Conservation (phyloP, 2,329 filamentous ascomycete genomes). For the Penicillium paneum region DNA sequence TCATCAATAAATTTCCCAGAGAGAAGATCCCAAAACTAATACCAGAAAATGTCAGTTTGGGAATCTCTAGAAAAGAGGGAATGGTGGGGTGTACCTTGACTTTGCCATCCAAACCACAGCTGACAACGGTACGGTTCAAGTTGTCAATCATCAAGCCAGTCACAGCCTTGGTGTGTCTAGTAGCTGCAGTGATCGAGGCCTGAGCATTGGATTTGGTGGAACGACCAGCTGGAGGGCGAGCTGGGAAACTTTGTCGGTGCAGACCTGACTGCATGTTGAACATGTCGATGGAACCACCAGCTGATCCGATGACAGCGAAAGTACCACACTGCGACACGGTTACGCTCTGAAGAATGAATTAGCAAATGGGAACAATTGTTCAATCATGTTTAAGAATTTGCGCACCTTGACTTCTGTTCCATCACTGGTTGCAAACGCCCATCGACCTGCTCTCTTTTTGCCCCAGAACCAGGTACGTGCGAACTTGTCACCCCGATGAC, state of each 20-base stretch:
- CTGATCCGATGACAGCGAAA: constrained; percentile 86
- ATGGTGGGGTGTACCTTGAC: constrained; percentile 58
- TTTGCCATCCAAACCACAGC: constrained; percentile 84
- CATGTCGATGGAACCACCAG: constrained; percentile 81
- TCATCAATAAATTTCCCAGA: constrained; percentile 75
- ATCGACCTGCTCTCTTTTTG: constrained; percentile 84
- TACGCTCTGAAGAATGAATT: constrained; percentile 58
- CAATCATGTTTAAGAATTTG: neutral
- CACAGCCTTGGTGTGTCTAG: constrained; percentile 75
- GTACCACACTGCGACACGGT: constrained; percentile 88
- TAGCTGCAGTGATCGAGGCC: constrained; percentile 45
- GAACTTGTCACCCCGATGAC: constrained; percentile 77
- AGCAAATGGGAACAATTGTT: constrained; percentile 1
- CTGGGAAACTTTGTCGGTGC: constrained; percentile 83
- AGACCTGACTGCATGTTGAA: constrained; percentile 94
- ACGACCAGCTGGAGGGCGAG: constrained; percentile 65
- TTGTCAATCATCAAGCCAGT: constrained; percentile 85
- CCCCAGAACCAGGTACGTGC: constrained; percentile 99
- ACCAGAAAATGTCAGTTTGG: neutral
- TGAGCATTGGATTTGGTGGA: constrained; percentile 47
- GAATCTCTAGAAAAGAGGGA: neutral
- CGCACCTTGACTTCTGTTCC: constrained; percentile 65
- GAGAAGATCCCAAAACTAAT: constrained; percentile 86
- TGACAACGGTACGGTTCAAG: constrained; percentile 82
- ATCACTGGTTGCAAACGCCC: constrained; percentile 87